Base-by-base conservation (phyloP, 192 early-diverging fungal genomes). In the Allomyces macrogynus region DNA sequence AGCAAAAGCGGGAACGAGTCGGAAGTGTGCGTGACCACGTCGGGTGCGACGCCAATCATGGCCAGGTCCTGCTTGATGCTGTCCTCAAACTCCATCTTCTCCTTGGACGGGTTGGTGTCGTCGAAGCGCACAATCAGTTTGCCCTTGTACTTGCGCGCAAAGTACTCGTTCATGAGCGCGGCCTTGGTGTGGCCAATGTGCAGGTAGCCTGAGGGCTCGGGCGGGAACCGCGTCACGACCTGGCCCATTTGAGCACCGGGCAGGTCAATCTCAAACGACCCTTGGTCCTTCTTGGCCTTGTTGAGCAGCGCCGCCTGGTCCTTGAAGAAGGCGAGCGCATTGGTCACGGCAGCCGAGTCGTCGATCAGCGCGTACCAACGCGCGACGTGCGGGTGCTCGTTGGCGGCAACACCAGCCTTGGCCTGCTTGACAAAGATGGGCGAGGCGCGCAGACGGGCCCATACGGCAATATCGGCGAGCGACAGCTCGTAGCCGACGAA, bases 171-270 rank as follows among this genome's bases (percentile, higher is more conserved):
- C 63, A 99, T 73, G 61, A 99, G 77, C 14, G 92, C 96, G 42
- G 96, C 96, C 82, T 99, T 99, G 63, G 93, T 92, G 73, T 99
- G 96, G 64, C 96, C 96, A 81, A 99, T 95, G 77, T 99, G 96
- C 66, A 99, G 78, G 76, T 95, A 99, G 74, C 95, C 96, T 73
- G 81, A 85, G 66, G 96, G 95, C 81, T 99, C 96, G 3, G 96
- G 96, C 63, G 96, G 95, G 83, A 99, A 99, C 64, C 96, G 84
- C 26, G 93, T 97, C 24, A 93, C 91, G 22, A 99, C 93, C 69
- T 87, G 78, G 63, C 96, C 96, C 68, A 84, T 68, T 68, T 84
- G 79, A 20, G 88, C 87, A 67, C 78, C 84, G 64, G 83, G 75
- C 40, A 99, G 77, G 27, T 80, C 87, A 78, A 99, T 88, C 12